Evolutionary conservation across 805 yeast genomes (phyloP).

Genomic region (Kazachstania viticola): DNA sequence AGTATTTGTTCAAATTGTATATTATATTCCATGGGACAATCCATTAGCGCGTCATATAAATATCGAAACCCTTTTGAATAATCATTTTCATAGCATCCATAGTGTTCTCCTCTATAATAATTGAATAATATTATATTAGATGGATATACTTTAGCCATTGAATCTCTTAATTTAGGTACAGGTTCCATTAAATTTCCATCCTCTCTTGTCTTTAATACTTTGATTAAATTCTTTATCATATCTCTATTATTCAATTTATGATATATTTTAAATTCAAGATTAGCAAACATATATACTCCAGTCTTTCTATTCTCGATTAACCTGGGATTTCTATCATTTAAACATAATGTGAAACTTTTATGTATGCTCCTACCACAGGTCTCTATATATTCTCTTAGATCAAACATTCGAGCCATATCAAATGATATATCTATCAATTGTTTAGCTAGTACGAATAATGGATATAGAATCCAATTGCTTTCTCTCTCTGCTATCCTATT

Average conservation of each 20-base stretch:
- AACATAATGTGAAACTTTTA: slow-evolving; percentile 60
- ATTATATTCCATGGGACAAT: slow-evolving; percentile 7
- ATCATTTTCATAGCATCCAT: slow-evolving; percentile 50
- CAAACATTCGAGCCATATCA: slow-evolving; percentile 1
- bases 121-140: slow-evolving; percentile 48
- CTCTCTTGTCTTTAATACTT: slow-evolving; percentile 44
- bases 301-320: slow-evolving; percentile 37
- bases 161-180: slow-evolving; percentile 6
- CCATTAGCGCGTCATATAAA: slow-evolving; percentile 36
- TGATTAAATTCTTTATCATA: slow-evolving; percentile 62
- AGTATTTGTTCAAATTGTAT: slow-evolving; percentile 32
- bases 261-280: slow-evolving; percentile 58
- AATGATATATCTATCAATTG: slow-evolving; percentile 5
- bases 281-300: slow-evolving; percentile 61
- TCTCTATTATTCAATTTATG: slow-evolving; percentile 55
- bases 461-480: slow-evolving; percentile 36
- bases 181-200: slow-evolving; percentile 8
- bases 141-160: slow-evolving; percentile 28
- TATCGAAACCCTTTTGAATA: slow-evolving; percentile 39
- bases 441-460: slow-evolving; percentile 12
- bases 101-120: slow-evolving; percentile 58
- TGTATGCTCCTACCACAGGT: slow-evolving; percentile 54
- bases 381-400: slow-evolving; percentile 20
- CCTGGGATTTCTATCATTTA: slow-evolving; percentile 65
- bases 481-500: slow-evolving; percentile 44